phyloP scores from a whole-genome alignment of 208 protist genomes.

The Trypanosoma mega region DNA sequence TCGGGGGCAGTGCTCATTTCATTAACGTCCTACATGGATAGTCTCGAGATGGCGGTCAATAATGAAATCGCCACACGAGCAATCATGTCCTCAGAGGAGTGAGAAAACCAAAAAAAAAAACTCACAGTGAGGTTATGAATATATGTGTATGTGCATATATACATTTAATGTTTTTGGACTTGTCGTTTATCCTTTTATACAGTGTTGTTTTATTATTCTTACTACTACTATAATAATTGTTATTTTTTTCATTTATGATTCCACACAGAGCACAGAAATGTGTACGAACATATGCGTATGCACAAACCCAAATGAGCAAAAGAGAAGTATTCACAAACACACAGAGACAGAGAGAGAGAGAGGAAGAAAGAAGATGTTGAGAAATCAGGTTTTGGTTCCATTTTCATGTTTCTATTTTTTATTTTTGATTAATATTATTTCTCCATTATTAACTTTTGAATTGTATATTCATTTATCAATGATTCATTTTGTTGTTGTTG shows the following conservation, averaged over 20 bases:
- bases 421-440: slow-evolving; percentile 9
- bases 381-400: too few species aligned
- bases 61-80: slow-evolving; percentile 6
- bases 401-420: slow-evolving; percentile 12
- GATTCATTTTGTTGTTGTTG: too few species aligned
- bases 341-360: too few species aligned
- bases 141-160: slow-evolving; percentile 2
- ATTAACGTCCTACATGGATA: slow-evolving; percentile 20
- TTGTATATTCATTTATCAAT: too few species aligned
- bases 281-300: too few species aligned
- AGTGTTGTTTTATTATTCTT: slow-evolving; percentile 23
- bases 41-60: slow-evolving; percentile 6
- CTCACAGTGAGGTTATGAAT: too few species aligned
- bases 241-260: slow-evolving; percentile 13
- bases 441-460: too few species aligned
- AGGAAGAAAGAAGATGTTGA: too few species aligned
- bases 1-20: slow-evolving; percentile 2
- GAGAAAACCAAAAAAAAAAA: too few species aligned
- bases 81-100: slow-evolving; percentile 13
- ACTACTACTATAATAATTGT: slow-evolving; percentile 8
- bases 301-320: too few species aligned
- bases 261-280: too few species aligned
- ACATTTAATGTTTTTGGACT: not conserved
- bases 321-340: too few species aligned
- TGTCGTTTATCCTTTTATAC: slow-evolving; percentile 21